Percentiles rank a stretch among this genome's conserved stretches.
phyloP scores from a whole-genome alignment of 306 rosid species.

The Castanea mollissima region DNA sequence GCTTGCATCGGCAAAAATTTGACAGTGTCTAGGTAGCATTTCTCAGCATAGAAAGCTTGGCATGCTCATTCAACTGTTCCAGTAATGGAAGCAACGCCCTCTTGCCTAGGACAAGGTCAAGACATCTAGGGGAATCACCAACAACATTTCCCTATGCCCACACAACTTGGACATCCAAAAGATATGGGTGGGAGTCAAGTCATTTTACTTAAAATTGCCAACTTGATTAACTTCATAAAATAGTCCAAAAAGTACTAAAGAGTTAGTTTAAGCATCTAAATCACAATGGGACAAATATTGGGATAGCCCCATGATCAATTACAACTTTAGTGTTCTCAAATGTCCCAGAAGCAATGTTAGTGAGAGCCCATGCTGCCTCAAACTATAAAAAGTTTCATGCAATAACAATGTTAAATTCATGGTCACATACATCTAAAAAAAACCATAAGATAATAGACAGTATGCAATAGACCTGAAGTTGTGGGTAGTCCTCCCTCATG shows the following conservation, averaged over 20 bases:
- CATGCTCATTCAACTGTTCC: slow-evolving; percentile 75
- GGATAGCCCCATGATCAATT: slow-evolving; percentile 84
- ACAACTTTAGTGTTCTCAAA: slow-evolving; percentile 89
- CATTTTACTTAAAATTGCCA: background rate
- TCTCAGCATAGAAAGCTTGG: slow-evolving; percentile 94
- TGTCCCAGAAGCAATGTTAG: slow-evolving; percentile 94
- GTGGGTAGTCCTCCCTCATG: slow-evolving; percentile 80
- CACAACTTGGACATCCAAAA: slow-evolving; percentile 55
- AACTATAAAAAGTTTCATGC: slow-evolving; percentile 47
- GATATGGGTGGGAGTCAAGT: background rate
- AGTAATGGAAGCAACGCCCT: slow-evolving; percentile 81
- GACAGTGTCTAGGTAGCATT: slow-evolving; percentile 95
- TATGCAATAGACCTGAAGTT: slow-evolving; percentile 62
- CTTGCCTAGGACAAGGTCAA: slow-evolving; percentile 77
- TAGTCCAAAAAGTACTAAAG: background rate
- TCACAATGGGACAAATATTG: slow-evolving; percentile 63
- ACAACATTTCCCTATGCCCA: slow-evolving; percentile 98
- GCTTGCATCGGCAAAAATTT: slow-evolving; percentile 95
- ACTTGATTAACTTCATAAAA: background rate
- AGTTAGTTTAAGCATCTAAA: background rate
- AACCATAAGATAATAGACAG: background rate
- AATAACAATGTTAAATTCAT: slow-evolving; percentile 5
- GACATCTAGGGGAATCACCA: slow-evolving; percentile 93
- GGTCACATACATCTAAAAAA: background rate
- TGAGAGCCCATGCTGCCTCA: slow-evolving; percentile 99